Conservation (phyloP, 1,139 yeast genomes). For the Diutina pseudorugosa region DNA sequence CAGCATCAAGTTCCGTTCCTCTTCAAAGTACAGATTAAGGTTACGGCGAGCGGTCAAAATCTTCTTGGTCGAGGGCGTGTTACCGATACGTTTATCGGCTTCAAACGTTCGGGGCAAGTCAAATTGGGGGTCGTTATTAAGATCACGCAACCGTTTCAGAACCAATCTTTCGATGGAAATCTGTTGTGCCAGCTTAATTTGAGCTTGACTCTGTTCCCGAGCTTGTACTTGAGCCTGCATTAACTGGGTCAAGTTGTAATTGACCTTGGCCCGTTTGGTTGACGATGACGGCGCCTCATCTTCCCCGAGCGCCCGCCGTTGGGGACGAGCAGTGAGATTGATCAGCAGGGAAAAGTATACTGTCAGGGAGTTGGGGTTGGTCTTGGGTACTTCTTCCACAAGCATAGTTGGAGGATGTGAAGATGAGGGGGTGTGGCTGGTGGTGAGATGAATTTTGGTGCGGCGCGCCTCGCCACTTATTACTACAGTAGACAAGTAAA, state of each 20-base stretch:
- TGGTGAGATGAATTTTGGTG: neutral
- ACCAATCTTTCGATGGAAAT: constrained; percentile 30
- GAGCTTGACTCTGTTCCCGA: constrained; percentile 12
- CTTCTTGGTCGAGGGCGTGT: constrained; percentile 33
- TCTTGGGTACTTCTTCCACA: constrained; percentile 35
- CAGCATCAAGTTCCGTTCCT: constrained; percentile 32
- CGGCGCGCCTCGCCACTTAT: neutral
- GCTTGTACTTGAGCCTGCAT: constrained; percentile 34
- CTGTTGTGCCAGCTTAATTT: constrained; percentile 30
- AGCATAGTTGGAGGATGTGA: constrained; percentile 16
- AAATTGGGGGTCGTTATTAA: constrained; percentile 25
- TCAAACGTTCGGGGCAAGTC: constrained; percentile 32
- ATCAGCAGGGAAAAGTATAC: constrained; percentile 34
- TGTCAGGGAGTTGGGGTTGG: constrained; percentile 22
- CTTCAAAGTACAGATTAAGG: constrained; percentile 35
- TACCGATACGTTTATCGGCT: constrained; percentile 23
- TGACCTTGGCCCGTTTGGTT: constrained; percentile 28
- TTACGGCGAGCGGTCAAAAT: constrained; percentile 34
- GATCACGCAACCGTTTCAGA: constrained; percentile 24
- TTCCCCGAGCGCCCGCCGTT: constrained; percentile 7
- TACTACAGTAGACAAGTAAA: too few relatives aligned
- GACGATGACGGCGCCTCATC: constrained; percentile 13
- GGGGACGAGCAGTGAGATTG: constrained; percentile 29
- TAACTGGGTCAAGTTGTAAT: constrained; percentile 31
- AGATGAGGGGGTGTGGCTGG: neutral